A percentile compares a stretch with the other conserved stretches of the same genome.
These are phyloP conservation scores for Candolleomyces aberdarensis DNA, from an alignment of 768 basidiomycete species.

Conservation along the genomic window DNA sequence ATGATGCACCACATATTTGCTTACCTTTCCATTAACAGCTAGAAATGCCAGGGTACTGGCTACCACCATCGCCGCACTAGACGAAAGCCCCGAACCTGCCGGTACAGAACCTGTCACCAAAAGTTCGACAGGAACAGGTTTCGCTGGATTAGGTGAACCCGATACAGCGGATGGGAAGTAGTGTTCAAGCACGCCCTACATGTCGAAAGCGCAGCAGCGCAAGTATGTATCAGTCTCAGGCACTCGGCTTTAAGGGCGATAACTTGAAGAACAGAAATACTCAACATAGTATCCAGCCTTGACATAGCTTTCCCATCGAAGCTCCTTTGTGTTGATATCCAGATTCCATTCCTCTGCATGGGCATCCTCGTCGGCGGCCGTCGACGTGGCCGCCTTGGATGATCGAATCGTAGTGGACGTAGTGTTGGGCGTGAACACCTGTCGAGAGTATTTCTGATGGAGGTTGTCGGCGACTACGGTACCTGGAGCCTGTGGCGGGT, in stretches of 20 bases:
- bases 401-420: neutral
- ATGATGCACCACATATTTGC: neutral
- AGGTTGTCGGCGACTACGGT: conserved; percentile 22
- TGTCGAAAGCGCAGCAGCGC: neutral
- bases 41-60: conserved; percentile 81
- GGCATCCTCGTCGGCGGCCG: conserved; percentile 37
- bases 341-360: conserved; percentile 62
- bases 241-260: neutral
- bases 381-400: conserved; percentile 16
- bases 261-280: neutral
- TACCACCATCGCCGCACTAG: conserved; percentile 89
- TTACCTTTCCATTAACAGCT: conserved; percentile 69
- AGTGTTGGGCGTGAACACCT: conserved; percentile 45
- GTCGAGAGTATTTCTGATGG: conserved; percentile 57
- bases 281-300: conserved; percentile 79
- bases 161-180: conserved; percentile 40
- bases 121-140: conserved; percentile 64
- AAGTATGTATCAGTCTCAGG: neutral
- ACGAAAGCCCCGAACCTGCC: conserved; percentile 82
- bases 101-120: conserved; percentile 83
- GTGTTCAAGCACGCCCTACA: conserved; percentile 64
- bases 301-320: conserved; percentile 86
- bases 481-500: neutral
- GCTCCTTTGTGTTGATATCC: conserved; percentile 64
- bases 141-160: neutral